Evolutionary conservation across 768 basidiomycete species (phyloP), one percentile per base, ranked within the genome.

Genomic region (Russula foetens): DNA sequence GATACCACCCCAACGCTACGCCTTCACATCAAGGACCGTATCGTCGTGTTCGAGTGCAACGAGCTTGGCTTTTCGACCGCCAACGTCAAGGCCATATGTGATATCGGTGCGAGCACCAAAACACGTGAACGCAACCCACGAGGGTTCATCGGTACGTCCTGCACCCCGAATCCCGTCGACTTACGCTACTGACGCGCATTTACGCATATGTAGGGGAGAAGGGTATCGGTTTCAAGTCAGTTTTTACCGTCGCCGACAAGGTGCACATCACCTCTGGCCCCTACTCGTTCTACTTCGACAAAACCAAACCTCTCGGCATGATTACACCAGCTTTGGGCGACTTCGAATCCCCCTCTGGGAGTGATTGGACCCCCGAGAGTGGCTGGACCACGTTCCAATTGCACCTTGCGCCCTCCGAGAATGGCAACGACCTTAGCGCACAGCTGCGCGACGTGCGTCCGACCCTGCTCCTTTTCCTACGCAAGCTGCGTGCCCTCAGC

Each of bases 191-290:
- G 7, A 47, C 44, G 4, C 23, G 23, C 43, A 31, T 57, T 53
- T 33, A 62, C 48, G 28, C 45, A 26, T 28, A 28, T 56, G 41
- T 48, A 70, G 69, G 69, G 51, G 69, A 70, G 53, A 70, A 70
- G 58, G 69, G 69, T 9, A 70, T 70, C 9, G 69, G 69, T 60
- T 70, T 70, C 63, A 70, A 70, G 55, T 65, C 69, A 11, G 69
- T 70, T 19, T 70, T 70, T 50, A 68, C 66, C n/a, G 66, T 70
- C 41, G 67, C 69, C 14, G 45, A 69, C 21, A 14, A 45, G 15
- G 69, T 70, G 6, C 47, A 64, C 53, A 66, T 70, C 33, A 58
- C 58, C 8, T 70, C 69, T 1, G 43, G 63, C 19, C 49, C 59
- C 19, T 70, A 60, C 28, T 60, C 62, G 3, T 70, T 70, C 58